Evolutionary conservation across 2,329 filamentous ascomycete species (phyloP), one percentile per base, ranked within the genome.

Genomic region (Plectosphaerella plurivora): DNA sequence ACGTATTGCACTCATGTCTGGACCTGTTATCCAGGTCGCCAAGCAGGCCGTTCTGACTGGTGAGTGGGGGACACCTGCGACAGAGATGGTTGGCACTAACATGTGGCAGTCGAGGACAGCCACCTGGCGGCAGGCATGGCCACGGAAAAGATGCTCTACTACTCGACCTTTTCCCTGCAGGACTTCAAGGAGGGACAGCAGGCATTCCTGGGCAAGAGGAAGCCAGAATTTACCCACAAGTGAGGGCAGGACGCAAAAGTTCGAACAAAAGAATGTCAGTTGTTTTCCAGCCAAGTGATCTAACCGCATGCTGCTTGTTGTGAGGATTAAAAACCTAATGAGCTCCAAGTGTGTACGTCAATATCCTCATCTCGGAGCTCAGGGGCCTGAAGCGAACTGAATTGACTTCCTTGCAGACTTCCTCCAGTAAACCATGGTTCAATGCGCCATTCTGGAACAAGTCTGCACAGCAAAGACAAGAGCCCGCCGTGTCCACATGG

Each of bases 31-130:
- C 28, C 62, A 65, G 52, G 60, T 73, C 50, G 74, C 70, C 10
- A 77, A 76, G 59, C 66, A 74, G 55, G 72, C 73, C 4, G 63
- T 77, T 11, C 61, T 70, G 33, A 68, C 67, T 28, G 69, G 72
- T 73, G 60, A 62, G 66, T 55, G 37, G 9, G 28, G 28, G 28
- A 22, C 22, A 22, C 9, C 28, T 33, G 28, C 9, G 9, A 5
- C 15, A 16, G 16, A 25, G 10, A 9, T 20, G 20, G 15, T 22
- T 22, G 45, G 35, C 45, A 45, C 39, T 16, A 16, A 45, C 24
- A 35, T 11, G 20, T 41, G 45, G n/a, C 59, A 75, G 72, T 69
- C 35, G 71, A 75, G 55, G 67, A 72, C 50, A 71, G 67, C 25
- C 65, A 69, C 33, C 61, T 76, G 45, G 62, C 67, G 45, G 65